Evolutionary conservation across 2,329 filamentous ascomycete species (phyloP), one percentile per base, ranked within the genome.

Genomic region (Blastomyces parvus): DNA sequence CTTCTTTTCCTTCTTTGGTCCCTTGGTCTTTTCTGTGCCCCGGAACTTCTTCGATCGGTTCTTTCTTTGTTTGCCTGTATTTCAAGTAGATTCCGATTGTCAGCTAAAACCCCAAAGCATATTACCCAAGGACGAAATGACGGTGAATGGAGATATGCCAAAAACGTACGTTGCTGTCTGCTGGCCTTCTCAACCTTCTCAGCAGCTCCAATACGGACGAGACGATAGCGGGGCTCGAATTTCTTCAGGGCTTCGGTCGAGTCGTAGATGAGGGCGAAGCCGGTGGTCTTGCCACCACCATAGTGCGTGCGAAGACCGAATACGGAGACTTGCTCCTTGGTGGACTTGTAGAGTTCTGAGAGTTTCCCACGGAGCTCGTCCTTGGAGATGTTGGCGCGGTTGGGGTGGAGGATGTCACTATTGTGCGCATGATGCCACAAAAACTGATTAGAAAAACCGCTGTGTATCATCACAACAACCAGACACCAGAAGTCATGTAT

Each of bases 341-440:
- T 88, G 81, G 91, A 88, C 88, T 97, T 97, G 91, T 99, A 99
- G 75, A 97, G 85, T 81, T 89, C 86, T 77, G 89, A 86, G 75
- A 99, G 88, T 87, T 97, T 97, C 78, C 86, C 85, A 75, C 92
- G 91, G 83, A 99, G 92, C 81, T 97, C 92, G 77, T 96, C 91
- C 87, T 97, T 97, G 85, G 91, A 91, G 84, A 99, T 94, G 84
- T 97, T 97, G 83, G 94, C 84, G 76, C 91, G 91, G 86, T 90
- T 90, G 80, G 94, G 94, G 88, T 99, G 94, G 82, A 99, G 93
- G 84, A 99, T 92, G 81, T 99, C 94, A 86, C 94, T 99, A 80
- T 71, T 17, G 66, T 65, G 66, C 66, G 65, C 60, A 61, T 62
- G 65, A 42, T 40, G 46, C 42, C 44, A 48, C 36, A 7, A 52